Conservation (phyloP, 2,329 filamentous ascomycete species). For the Apiospora kogelbergensis region DNA sequence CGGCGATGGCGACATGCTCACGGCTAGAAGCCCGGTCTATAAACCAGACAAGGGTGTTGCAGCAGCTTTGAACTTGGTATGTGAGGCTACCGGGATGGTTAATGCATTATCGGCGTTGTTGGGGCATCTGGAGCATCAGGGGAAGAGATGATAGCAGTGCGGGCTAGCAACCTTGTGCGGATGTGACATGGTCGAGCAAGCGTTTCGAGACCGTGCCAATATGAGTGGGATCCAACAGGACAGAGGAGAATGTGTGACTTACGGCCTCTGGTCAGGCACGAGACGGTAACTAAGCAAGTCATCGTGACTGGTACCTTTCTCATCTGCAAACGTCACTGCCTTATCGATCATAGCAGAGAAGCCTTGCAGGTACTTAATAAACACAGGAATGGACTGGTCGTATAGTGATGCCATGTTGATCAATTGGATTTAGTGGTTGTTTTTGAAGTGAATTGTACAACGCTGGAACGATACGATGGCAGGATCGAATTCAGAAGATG, state of each 20-base stretch:
- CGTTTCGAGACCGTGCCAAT: too few relatives aligned
- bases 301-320: constrained; percentile 17
- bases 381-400: constrained; percentile 19
- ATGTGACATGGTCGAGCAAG: too few relatives aligned
- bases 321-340: constrained; percentile 12
- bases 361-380: constrained; percentile 17
- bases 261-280: constrained; percentile 13
- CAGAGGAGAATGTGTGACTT: background rate
- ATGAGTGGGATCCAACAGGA: background rate
- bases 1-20: constrained; percentile 15
- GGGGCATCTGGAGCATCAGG: background rate
- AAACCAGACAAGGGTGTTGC: constrained; percentile 19
- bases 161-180: too few relatives aligned
- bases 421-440: background rate
- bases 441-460: too few relatives aligned
- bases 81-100: constrained; percentile 10
- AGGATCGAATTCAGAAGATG: background rate
- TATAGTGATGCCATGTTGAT: constrained; percentile 15
- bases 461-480: background rate
- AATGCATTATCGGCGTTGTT: background rate
- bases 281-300: constrained; percentile 16
- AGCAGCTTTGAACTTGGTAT: constrained; percentile 17
- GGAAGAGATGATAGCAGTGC: background rate
- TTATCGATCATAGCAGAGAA: constrained; percentile 15
- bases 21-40: constrained; percentile 15